Conservation (phyloP, 352 stramenopile genomes). For the Globisporangium alternatum region DNA sequence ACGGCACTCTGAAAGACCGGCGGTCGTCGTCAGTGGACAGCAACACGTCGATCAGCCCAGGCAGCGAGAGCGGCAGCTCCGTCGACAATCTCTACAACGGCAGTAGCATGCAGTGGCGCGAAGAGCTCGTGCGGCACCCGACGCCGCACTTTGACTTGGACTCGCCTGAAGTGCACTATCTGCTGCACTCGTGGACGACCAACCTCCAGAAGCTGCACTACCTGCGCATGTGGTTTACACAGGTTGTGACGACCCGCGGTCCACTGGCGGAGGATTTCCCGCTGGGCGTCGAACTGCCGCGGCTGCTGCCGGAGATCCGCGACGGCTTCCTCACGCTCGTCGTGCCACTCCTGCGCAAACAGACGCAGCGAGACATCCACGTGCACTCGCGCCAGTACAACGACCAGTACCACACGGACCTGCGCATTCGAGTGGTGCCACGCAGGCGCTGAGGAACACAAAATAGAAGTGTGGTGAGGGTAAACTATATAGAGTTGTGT, state of each 20-base stretch:
- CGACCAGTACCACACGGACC: constrained; percentile 56
- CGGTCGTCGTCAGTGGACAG: constrained; percentile 13
- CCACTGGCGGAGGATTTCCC: constrained; percentile 50
- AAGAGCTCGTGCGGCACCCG: constrained; percentile 68
- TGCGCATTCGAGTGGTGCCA: constrained; percentile 60
- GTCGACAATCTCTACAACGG: constrained; percentile 5
- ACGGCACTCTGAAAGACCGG: not conserved
- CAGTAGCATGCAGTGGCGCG: constrained; percentile 33
- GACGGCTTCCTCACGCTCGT: constrained; percentile 76
- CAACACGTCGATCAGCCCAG: not conserved
- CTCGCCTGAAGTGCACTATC: constrained; percentile 70
- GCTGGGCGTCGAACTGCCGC: constrained; percentile 63
- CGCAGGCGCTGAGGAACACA: constrained; percentile 16
- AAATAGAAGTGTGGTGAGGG: not conserved
- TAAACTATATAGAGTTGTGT: constrained; percentile 1
- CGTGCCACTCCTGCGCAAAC: constrained; percentile 70
- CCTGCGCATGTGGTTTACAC: constrained; percentile 60
- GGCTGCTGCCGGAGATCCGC: constrained; percentile 61
- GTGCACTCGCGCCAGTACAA: constrained; percentile 65
- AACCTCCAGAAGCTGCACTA: constrained; percentile 71
- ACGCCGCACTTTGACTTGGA: constrained; percentile 73
- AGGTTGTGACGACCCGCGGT: constrained; percentile 36
- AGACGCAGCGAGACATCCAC: constrained; percentile 57
- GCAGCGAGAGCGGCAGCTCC: constrained; percentile 19
- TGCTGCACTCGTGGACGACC: constrained; percentile 60